These are phyloP conservation scores for Mychonastes homosphaera DNA, from an alignment of 139 green algal species.

Conservation along the genomic window DNA sequence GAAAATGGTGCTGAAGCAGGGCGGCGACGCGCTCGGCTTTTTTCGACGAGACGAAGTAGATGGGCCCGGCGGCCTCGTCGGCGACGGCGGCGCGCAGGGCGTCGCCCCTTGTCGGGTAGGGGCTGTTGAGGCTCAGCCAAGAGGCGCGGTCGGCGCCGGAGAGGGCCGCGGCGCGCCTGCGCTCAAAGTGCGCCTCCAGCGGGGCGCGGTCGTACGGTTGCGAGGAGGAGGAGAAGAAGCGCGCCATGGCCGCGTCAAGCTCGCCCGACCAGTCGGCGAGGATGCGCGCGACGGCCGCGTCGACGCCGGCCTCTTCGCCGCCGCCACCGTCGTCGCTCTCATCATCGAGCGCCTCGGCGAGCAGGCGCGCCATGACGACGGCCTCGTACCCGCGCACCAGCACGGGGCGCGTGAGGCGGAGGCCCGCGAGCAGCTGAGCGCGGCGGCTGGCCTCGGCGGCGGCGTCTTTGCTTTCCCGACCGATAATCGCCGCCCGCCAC, in stretches of 20 bases:
- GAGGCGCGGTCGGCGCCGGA: slow-evolving; percentile 5
- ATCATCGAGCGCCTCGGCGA: neutral
- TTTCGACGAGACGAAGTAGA: slow-evolving; percentile 22
- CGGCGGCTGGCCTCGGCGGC: neutral
- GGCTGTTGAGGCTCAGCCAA: slow-evolving; percentile 30
- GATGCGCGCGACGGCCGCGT: slow-evolving; percentile 21
- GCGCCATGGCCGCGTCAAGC: slow-evolving; percentile 19
- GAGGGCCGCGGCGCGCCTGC: slow-evolving; percentile 23
- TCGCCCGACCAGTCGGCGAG: slow-evolving; percentile 35
- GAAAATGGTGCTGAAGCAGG: slow-evolving; percentile 24
- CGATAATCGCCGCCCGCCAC: slow-evolving; percentile 30
- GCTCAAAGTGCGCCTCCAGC: slow-evolving; percentile 36
- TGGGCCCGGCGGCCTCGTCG: too few species aligned
- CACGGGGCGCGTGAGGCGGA: slow-evolving; percentile 36
- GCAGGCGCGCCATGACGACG: slow-evolving; percentile 35
- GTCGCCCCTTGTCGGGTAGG: slow-evolving; percentile 32
- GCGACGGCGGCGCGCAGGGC: slow-evolving; percentile 22
- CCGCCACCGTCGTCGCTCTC: neutral
- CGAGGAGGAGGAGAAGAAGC: slow-evolving; percentile 38
- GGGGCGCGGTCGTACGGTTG: slow-evolving; percentile 25
- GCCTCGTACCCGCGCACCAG: slow-evolving; percentile 50
- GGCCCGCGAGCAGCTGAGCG: slow-evolving; percentile 17
- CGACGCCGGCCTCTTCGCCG: neutral
- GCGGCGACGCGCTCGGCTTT: slow-evolving; percentile 20
- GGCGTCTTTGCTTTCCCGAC: slow-evolving; percentile 18